Evolutionary conservation across 352 stramenopile genomes (phyloP), one percentile per base, ranked within the genome.

Genomic region (Pythium plurisporium): DNA sequence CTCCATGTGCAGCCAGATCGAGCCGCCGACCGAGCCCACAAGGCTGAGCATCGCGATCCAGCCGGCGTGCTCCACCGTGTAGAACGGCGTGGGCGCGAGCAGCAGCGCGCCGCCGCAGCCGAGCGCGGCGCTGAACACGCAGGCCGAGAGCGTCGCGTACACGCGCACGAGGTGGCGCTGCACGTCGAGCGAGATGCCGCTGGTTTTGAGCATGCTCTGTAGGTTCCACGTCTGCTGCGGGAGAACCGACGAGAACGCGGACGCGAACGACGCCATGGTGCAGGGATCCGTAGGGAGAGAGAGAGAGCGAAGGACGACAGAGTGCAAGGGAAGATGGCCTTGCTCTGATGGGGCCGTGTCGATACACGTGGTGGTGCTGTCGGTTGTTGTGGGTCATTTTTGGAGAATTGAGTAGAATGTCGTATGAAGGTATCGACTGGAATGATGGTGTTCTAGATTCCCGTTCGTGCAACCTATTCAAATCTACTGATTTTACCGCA

Each of bases 111-210:
- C 51, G 42, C 55, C 72, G 19, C 70, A 68, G 46, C 66, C 72
- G 38, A 86, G 42, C 49, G 79, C 73, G 11, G 77, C 70, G 37
- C 65, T 67, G 51, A 92, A 55, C 36, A 92, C 69, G 40, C 76
- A 87, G 46, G 69, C 65, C 20, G 77, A 40, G 34, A 92, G 73
- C 47, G 78, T 87, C 55, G 79, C 65, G 68, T 92, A 92, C 38
- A 92, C 82, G 41, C 70, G 76, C 47, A 81, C 67, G 34, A 88
- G 66, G 58, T 89, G 78, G 61, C 78, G 74, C 64, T 88, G 76
- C 36, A 87, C 76, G 49, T 86, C 73, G 47, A 61, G 42, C 10
- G 74, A 74, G 61, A 89, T 87, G 65, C 76, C 77, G 62, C 73
- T 88, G 52, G 67, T 86, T 76, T 89, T 87, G 65, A 87, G 69